Base-by-base conservation (phyloP, 306 rosid species). In the Mimosa pudica region DNA sequence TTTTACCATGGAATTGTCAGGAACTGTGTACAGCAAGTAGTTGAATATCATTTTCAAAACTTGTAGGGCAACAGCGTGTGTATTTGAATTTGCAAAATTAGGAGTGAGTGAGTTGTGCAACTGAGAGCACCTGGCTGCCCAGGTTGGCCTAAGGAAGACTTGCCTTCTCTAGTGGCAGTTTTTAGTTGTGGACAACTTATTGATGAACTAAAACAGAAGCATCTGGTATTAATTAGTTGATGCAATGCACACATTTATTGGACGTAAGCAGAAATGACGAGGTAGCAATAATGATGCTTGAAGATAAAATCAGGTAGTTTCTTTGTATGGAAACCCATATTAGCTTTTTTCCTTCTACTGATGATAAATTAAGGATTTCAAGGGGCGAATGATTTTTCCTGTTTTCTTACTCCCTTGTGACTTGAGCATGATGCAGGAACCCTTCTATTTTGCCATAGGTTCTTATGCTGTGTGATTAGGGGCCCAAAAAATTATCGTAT, bases 121-220 rank as follows among this genome's bases (percentile, higher is more conserved):
- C 88, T 80, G 88, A 86, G 85, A 76, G 87, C 77, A 84, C 94
- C 94, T 89, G 92, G 91, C 97, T 91, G 98, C 99, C 99, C 99
- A 95, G 99, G 99, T 95, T 88, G 97, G 97, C 94, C 48, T 85
- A 86, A 80, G 86, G 83, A 89, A 86, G 80, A 77, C 85, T 82
- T 88, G 98, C 97, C 97, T 88, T 93, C 98, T 88, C 99, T 95
- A 77, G 99, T 89, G 99, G 99, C 94, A 93, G 93, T 93, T 87
- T 88, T 83, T 86, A 73, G 85, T 85, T 79, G 81, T 84, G 84
- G 85, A 83, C 84, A 70, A 75, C 83, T 84, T 83, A 58, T 82
- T 77, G 68, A 80, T 82, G 82, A 87, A 86, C 91, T 76, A 80
- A n/a, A 84, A 78, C 65, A 48, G 38, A 83, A 81, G 86, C 87